Evolutionary conservation across 2,329 filamentous ascomycete genomes (phyloP).

Genomic region (Alternaria postmessia): DNA sequence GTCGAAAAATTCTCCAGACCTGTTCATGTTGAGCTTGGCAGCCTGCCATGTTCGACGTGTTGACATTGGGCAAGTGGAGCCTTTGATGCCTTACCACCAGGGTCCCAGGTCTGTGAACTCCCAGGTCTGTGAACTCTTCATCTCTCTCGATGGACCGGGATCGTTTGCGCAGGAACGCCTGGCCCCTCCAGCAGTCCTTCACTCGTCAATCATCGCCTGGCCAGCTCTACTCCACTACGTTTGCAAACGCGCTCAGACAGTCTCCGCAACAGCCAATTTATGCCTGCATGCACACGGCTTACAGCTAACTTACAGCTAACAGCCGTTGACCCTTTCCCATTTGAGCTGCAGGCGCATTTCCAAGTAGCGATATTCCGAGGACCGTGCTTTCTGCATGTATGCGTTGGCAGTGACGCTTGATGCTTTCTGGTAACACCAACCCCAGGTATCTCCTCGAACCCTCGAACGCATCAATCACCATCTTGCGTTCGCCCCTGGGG

Average conservation of each 20-base stretch:
- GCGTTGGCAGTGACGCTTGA: conserved; percentile 28
- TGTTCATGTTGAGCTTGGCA: background rate
- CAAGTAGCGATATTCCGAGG: conserved; percentile 42
- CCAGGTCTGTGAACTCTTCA: conserved; percentile 8
- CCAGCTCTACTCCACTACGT: conserved; percentile 21
- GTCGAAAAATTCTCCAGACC: conserved; percentile 9
- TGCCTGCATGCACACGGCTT: conserved; percentile 41
- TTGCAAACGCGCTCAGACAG: conserved; percentile 34
- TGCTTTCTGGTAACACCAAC: conserved; percentile 47
- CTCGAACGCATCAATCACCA: conserved; percentile 50
- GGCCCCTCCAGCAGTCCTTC: conserved; percentile 27
- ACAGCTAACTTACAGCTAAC: conserved; percentile 45
- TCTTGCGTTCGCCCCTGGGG: conserved; percentile 28
- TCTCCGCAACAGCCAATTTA: conserved; percentile 45
- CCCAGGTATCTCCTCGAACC: conserved; percentile 43
- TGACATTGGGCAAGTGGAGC: conserved; percentile 8
- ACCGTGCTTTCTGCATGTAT: conserved; percentile 50
- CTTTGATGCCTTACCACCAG: conserved; percentile 15
- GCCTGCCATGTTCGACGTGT: conserved; percentile 4
- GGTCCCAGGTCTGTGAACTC: conserved; percentile 4
- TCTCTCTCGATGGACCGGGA: conserved; percentile 10
- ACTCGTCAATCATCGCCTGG: conserved; percentile 35
- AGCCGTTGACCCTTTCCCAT: conserved; percentile 48
- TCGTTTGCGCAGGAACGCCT: conserved; percentile 30
- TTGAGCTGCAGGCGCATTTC: conserved; percentile 43